Percentiles rank a stretch among this genome's conserved stretches.
Conservation (phyloP, 2,329 filamentous ascomycete genomes). For the Colletotrichum destructivum region DNA sequence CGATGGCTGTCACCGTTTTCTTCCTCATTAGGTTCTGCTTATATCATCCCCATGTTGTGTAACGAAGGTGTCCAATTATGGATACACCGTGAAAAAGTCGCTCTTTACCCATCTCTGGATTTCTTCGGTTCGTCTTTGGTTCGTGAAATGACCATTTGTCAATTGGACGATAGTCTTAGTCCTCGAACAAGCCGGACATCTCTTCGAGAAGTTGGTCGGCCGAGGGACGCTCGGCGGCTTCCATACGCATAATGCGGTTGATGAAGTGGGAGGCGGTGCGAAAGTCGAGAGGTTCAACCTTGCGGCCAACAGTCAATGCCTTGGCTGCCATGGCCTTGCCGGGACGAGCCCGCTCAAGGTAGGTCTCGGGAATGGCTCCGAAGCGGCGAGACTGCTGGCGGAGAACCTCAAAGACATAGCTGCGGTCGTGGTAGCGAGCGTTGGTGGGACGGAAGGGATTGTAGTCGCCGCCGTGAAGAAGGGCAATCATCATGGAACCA, state of each 20-base stretch:
- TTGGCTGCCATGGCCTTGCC: slow-evolving; percentile 40
- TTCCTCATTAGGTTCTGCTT: slow-evolving; percentile 34
- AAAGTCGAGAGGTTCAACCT: slow-evolving; percentile 39
- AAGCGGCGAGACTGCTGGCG: slow-evolving; percentile 39
- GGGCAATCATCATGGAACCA: slow-evolving; percentile 71
- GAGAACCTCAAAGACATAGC: slow-evolving; percentile 41
- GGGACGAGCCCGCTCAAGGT: slow-evolving; percentile 36
- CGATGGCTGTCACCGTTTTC: slow-evolving; percentile 6
- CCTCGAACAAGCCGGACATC: slow-evolving; percentile 39
- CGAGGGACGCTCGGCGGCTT: slow-evolving; percentile 37
- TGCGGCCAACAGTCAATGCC: slow-evolving; percentile 31
- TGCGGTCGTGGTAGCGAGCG: slow-evolving; percentile 38
- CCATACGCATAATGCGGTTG: slow-evolving; percentile 42
- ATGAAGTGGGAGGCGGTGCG: slow-evolving; percentile 39
- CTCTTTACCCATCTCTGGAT: not conserved
- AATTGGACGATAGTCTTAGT: not conserved
- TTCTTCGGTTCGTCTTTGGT: not conserved
- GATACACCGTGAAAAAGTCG: slow-evolving; percentile 3
- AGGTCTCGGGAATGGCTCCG: slow-evolving; percentile 36
- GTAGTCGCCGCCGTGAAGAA: slow-evolving; percentile 39
- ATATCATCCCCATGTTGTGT: slow-evolving; percentile 21
- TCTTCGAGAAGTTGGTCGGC: slow-evolving; percentile 40
- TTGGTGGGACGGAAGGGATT: slow-evolving; percentile 39
- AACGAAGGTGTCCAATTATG: not conserved
- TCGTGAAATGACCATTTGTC: not conserved